A percentile compares a stretch with the other conserved stretches of the same genome.
These are phyloP conservation scores for Vaccinium corymbosum DNA, from an alignment of 148 eudicot species.

Conservation along the genomic window DNA sequence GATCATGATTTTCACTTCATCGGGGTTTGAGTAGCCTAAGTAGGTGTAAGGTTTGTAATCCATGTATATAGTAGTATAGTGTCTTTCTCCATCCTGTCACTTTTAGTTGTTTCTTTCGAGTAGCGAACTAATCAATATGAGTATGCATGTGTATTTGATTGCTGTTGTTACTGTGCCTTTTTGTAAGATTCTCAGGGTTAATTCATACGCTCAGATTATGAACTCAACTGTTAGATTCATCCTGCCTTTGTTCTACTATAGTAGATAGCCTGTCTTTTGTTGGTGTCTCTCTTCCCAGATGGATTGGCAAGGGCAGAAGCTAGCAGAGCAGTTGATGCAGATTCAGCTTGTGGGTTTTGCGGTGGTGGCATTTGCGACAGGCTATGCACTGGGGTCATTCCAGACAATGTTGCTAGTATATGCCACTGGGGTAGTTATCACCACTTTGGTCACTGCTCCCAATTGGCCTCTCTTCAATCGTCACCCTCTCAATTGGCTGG, in stretches of 20 bases:
- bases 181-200: neutral
- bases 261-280: neutral
- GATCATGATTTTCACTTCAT: too few species aligned
- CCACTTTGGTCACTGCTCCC: conserved; percentile 64
- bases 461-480: conserved; percentile 80
- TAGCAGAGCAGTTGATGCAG: conserved; percentile 84
- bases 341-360: conserved; percentile 54
- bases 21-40: too few species aligned
- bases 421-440: conserved; percentile 67
- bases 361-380: conserved; percentile 46
- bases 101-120: too few species aligned
- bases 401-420: conserved; percentile 64
- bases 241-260: neutral
- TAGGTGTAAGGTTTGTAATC: too few species aligned
- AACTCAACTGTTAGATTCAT: too few species aligned
- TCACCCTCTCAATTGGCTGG: conserved; percentile 80
- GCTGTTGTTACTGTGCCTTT: too few species aligned
- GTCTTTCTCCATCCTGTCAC: too few species aligned
- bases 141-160: too few species aligned
- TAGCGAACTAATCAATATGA: too few species aligned
- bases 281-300: conserved; percentile 30
- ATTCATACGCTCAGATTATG: neutral
- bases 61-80: too few species aligned
- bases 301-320: conserved; percentile 99
- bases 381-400: conserved; percentile 64